Percentiles rank a stretch among this genome's conserved stretches.
Conservation (phyloP, 768 basidiomycete genomes). For the Lentinula sp. region DNA sequence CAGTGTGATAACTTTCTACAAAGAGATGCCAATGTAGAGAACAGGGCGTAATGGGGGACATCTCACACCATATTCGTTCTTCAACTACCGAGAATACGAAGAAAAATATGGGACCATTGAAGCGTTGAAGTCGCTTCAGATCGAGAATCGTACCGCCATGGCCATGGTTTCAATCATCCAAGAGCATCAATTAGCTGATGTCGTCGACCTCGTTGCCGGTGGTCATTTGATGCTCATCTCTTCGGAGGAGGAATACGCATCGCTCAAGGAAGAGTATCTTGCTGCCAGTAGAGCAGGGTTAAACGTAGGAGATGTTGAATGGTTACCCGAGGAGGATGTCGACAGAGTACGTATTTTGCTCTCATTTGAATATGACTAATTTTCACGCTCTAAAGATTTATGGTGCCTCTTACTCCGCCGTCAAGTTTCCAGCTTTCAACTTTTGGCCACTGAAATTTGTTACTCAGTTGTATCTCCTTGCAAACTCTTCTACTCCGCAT, state of each 20-base stretch:
- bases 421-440: conserved; percentile 51
- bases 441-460: conserved; percentile 80
- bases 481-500: conserved; percentile 18
- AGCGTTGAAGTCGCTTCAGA: conserved; percentile 40
- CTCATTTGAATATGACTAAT: conserved; percentile 3
- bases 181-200: conserved; percentile 31
- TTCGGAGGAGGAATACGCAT: conserved; percentile 35
- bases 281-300: conserved; percentile 50
- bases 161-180: conserved; percentile 46
- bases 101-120: conserved; percentile 43
- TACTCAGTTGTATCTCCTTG: conserved; percentile 50
- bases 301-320: conserved; percentile 35
- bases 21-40: neutral
- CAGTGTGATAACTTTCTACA: neutral
- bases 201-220: conserved; percentile 59
- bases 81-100: conserved; percentile 33
- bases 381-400: conserved; percentile 13
- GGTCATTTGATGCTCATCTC: conserved; percentile 46
- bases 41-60: conserved; percentile 78
- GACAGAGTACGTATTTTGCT: conserved; percentile 26
- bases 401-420: conserved; percentile 44
- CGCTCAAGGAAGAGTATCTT: conserved; percentile 37
- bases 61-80: conserved; percentile 47
- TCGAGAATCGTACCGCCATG: conserved; percentile 54
- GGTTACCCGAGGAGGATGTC: conserved; percentile 43